A percentile compares a stretch with the other conserved stretches of the same genome.
These are phyloP conservation scores for Phytophthora lateralis DNA, from an alignment of 352 stramenopile species.

Conservation along the genomic window DNA sequence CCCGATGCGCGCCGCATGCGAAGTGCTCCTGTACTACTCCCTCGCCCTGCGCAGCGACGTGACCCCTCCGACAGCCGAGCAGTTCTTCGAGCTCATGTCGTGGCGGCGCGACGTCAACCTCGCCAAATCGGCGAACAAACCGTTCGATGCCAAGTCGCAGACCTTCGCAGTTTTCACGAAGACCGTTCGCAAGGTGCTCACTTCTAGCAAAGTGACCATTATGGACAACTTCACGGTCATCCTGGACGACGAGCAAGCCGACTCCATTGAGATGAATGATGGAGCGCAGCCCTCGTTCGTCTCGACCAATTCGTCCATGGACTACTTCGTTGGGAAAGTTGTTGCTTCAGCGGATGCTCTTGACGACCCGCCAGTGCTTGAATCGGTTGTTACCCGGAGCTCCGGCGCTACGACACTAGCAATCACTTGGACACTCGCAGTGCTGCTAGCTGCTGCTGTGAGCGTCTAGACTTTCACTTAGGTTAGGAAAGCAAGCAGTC, in stretches of 20 bases:
- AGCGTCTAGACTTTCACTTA: slow-evolving; percentile 20
- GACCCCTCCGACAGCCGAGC: slow-evolving; percentile 32
- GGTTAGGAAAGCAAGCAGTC: slow-evolving; percentile 23
- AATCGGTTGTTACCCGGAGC: slow-evolving; percentile 19
- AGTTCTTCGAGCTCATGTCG: slow-evolving; percentile 58
- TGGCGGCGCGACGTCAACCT: slow-evolving; percentile 64
- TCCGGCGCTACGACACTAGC: slow-evolving; percentile 12
- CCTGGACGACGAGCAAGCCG: slow-evolving; percentile 24
- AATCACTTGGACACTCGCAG: slow-evolving; percentile 5
- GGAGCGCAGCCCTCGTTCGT: slow-evolving; percentile 40
- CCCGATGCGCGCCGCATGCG: slow-evolving; percentile 55
- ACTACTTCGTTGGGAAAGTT: slow-evolving; percentile 41
- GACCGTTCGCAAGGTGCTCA: slow-evolving; percentile 41
- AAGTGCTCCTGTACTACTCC: slow-evolving; percentile 71
- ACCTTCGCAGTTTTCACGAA: slow-evolving; percentile 58
- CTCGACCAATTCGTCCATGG: slow-evolving; percentile 32
- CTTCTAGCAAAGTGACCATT: slow-evolving; percentile 45
- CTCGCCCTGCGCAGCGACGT: slow-evolving; percentile 40
- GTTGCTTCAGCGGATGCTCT: slow-evolving; percentile 20
- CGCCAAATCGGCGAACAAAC: slow-evolving; percentile 46
- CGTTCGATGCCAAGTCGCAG: slow-evolving; percentile 54
- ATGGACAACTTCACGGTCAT: slow-evolving; percentile 50
- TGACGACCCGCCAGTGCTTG: slow-evolving; percentile 14
- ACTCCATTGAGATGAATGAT: slow-evolving; percentile 39
- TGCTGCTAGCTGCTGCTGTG: slow-evolving; percentile 8